These are phyloP conservation scores for Chytriomyces sp. DNA, from an alignment of 192 early-diverging fungal genomes.

Conservation along the genomic window DNA sequence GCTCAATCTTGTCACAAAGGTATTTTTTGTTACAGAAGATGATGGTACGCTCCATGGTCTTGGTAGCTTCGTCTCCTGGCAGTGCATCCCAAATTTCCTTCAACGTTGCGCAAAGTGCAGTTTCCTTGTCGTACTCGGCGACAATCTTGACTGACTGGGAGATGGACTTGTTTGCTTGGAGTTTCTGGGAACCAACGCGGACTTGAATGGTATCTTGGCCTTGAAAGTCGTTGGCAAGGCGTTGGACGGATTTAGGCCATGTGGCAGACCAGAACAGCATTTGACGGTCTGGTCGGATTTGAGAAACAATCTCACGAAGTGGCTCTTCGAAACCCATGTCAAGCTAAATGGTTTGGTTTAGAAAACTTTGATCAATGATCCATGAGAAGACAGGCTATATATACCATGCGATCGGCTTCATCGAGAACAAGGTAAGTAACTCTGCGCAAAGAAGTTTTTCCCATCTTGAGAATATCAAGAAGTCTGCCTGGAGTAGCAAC, in stretches of 20 bases:
- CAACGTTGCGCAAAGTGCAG: slow-evolving; percentile 69
- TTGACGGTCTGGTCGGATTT: slow-evolving; percentile 75
- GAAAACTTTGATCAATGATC: slow-evolving; percentile 60
- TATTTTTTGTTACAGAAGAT: slow-evolving; percentile 57
- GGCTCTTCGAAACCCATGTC: slow-evolving; percentile 94
- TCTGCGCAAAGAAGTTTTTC: slow-evolving; percentile 74
- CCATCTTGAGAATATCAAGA: slow-evolving; percentile 84
- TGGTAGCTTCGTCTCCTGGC: slow-evolving; percentile 46
- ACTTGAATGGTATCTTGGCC: slow-evolving; percentile 78
- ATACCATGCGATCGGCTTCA: slow-evolving; percentile 89
- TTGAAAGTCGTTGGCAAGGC: slow-evolving; percentile 85
- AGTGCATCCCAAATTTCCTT: slow-evolving; percentile 47
- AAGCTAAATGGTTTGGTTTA: slow-evolving; percentile 45
- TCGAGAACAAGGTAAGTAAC: slow-evolving; percentile 95
- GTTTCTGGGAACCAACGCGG: slow-evolving; percentile 83
- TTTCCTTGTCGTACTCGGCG: slow-evolving; percentile 75
- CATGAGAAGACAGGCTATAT: too few relatives aligned
- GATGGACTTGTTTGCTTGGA: slow-evolving; percentile 84
- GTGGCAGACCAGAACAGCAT: slow-evolving; percentile 95
- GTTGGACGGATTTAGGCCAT: slow-evolving; percentile 89
- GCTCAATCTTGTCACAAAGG: slow-evolving; percentile 60
- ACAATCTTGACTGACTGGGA: slow-evolving; percentile 88
- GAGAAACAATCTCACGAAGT: slow-evolving; percentile 82
- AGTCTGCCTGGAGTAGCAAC: slow-evolving; percentile 90
- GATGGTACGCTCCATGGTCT: slow-evolving; percentile 49